Base-by-base conservation (phyloP, 805 yeast species). In the Lipomyces kockii region DNA sequence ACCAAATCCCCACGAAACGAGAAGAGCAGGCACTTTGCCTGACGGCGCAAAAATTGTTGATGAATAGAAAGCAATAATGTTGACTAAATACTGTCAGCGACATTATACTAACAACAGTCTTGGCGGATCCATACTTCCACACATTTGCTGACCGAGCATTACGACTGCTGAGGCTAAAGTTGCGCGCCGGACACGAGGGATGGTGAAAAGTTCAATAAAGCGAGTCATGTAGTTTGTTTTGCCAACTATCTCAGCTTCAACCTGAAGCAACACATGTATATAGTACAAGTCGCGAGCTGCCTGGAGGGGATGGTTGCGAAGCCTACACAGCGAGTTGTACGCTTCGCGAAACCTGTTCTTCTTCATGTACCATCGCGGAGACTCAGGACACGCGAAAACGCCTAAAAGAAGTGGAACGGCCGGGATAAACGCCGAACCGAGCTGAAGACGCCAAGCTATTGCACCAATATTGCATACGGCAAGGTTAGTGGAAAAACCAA, bases 1-100 rank as follows among this genome's bases (percentile, higher is more conserved):
- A 76, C 97, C 97, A 73, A 89, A 91, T 1, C 97, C 97, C 86
- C 92, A 85, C 0, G 96, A 90, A 0, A 96, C 96, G 72, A 89
- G 79, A 75, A 91, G 78, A 0, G 97, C 87, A 66, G 84, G 82
- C 69, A 84, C 81, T 68, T 84, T 87, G 56, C 89, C 89, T 29
- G 92, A 86, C 64, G 87, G 83, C 27, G 83, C 77, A 79, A 91
- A 91, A 65, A 91, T 91, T 8, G 89, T 82, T 0, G 95, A 88
- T 0, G 94, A 89, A 78, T 90, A 91, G 79, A 90, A 89, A 22
- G 96, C 94, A 78, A 91, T 90, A 63, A 91, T 94, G 75, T 91
- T 91, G 77, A 91, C 86, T 73, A 97, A 97, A 25, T 25, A 25
- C 27, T 2, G 37, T 79, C 96, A 91, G 80, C 91, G n/a, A 89